These are phyloP conservation scores for Singerocomus inundabilis DNA, from an alignment of 1,284 basidiomycete genomes.

Conservation along the genomic window DNA sequence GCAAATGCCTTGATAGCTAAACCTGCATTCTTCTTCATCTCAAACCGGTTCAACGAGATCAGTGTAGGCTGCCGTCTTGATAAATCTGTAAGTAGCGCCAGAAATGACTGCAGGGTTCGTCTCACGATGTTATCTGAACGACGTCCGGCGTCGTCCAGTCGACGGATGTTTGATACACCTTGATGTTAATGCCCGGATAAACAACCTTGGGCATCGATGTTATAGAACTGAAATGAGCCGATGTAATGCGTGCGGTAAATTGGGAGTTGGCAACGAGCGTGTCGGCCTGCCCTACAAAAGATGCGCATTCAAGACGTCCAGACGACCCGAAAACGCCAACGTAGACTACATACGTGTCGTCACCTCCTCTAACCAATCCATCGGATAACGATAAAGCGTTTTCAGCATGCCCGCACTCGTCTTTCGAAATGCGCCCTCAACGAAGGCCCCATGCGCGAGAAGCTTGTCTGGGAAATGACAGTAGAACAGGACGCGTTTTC, in stretches of 20 bases:
- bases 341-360: constrained; percentile 73
- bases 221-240: constrained; percentile 74
- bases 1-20: constrained; percentile 85
- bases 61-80: constrained; percentile 72
- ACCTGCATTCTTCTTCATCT: constrained; percentile 90
- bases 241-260: constrained; percentile 84
- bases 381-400: constrained; percentile 79
- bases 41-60: constrained; percentile 92
- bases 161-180: constrained; percentile 56
- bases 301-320: neutral
- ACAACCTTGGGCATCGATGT: constrained; percentile 67
- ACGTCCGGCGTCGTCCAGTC: constrained; percentile 51
- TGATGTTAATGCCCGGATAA: constrained; percentile 89
- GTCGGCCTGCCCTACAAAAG: constrained; percentile 75
- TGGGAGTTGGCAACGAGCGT: constrained; percentile 89
- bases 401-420: constrained; percentile 56
- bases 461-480: constrained; percentile 98
- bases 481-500: constrained; percentile 89
- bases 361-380: constrained; percentile 87
- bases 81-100: constrained; percentile 2
- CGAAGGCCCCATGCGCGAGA: constrained; percentile 75
- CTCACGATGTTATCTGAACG: constrained; percentile 65
- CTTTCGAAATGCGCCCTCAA: constrained; percentile 46
- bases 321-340: neutral
- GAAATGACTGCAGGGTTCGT: constrained; percentile 11